Percentiles rank a stretch among this genome's conserved stretches.
Evolutionary conservation across 441 rosid genomes (phyloP).

Genomic region (Dalechampia spathulata): DNA sequence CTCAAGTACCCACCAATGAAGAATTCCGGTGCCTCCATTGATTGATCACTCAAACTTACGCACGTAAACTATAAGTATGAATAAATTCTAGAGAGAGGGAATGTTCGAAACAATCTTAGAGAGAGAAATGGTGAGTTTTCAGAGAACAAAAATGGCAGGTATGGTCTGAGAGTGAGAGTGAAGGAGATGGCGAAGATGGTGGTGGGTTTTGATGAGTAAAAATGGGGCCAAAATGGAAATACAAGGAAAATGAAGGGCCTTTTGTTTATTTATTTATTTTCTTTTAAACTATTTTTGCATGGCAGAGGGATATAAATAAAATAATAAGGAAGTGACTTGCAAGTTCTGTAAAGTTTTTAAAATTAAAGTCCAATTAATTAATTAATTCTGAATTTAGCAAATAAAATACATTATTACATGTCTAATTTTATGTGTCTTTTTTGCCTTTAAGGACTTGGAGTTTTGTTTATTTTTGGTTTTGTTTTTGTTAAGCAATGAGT

Average conservation of each 20-base stretch:
- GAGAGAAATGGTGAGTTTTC: not conserved
- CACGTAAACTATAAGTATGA: no score
- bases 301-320: slow-evolving; percentile 13
- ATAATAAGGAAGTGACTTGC: slow-evolving; percentile 27
- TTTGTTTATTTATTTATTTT: not conserved
- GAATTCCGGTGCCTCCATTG: slow-evolving; percentile 39
- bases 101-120: not conserved
- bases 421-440: not conserved
- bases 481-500: slow-evolving; percentile 15
- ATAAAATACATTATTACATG: not conserved
- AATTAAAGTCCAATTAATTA: not conserved
- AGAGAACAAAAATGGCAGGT: slow-evolving; percentile 11
- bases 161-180: no score
- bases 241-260: slow-evolving; percentile 17
- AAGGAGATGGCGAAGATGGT: slow-evolving; percentile 3
- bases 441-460: not conserved
- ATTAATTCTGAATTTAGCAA: not conserved
- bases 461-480: not conserved
- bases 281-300: slow-evolving; percentile 3
- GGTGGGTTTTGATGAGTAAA: slow-evolving; percentile 38
- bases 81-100: no score
- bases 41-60: no score
- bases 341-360: slow-evolving; percentile 23
- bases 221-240: slow-evolving; percentile 29
- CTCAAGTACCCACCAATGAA: slow-evolving; percentile 32